phyloP scores from a whole-genome alignment of 2,329 filamentous ascomycete species.

The Cladophialophora bantiana region DNA sequence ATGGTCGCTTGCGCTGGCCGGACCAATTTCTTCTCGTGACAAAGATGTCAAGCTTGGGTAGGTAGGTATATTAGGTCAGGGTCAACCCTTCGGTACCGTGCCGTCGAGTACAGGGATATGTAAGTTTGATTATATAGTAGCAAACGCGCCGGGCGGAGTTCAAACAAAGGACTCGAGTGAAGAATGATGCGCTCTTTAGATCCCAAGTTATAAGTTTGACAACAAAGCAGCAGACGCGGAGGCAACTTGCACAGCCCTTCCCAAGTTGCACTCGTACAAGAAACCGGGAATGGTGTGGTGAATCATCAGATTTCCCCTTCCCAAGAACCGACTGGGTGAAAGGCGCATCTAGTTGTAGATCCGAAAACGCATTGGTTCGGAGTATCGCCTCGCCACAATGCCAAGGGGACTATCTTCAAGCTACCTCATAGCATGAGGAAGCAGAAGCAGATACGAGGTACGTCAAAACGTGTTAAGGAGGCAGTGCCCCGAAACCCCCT shows the following conservation, averaged over 20 bases:
- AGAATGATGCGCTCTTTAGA: neutral
- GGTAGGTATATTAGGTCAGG: neutral
- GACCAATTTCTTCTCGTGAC: neutral
- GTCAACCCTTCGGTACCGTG: constrained; percentile 1
- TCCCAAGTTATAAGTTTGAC: neutral
- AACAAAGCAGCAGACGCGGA: neutral
- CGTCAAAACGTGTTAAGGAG: constrained; percentile 7
- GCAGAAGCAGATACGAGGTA: too few relatives aligned
- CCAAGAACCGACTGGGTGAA: neutral
- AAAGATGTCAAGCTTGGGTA: neutral
- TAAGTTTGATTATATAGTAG: neutral
- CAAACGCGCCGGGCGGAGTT: constrained; percentile 3
- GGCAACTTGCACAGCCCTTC: constrained; percentile 1
- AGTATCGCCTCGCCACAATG: constrained; percentile 1
- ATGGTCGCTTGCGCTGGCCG: constrained; percentile 15
- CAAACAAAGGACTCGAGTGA: neutral
- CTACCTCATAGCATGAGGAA: too few relatives aligned
- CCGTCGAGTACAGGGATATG: neutral
- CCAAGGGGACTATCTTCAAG: constrained; percentile 1
- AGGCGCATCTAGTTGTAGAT: neutral
- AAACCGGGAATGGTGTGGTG: neutral
- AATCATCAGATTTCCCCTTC: constrained; percentile 9
- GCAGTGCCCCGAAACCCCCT: constrained; percentile 6
- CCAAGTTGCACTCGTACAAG: neutral
- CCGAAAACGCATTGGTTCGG: constrained; percentile 2